Base-by-base conservation (phyloP, 1,139 yeast species). In the Scheffersomyces illinoinensis region DNA sequence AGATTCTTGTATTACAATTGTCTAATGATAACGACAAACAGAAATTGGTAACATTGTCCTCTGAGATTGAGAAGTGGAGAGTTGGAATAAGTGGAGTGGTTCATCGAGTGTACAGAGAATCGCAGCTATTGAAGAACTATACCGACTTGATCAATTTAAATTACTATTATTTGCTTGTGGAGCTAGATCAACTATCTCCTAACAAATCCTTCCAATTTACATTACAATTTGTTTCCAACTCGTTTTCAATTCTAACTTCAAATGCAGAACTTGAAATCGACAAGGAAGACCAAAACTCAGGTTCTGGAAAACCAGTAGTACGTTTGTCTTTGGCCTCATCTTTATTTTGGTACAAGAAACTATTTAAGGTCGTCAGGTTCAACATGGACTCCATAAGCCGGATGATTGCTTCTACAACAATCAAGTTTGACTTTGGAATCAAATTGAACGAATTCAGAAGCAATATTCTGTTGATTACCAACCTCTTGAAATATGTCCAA, bases 141-240 rank as follows among this genome's bases (percentile, higher is more conserved):
- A 72, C 76, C 6, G 72, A 79, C 0, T 64, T 73, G 53, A 69
- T 76, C 33, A 77, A 79, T 61, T 63, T 79, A 60, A 72, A 78
- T 64, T 79, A 76, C 63, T 79, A 75, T 63, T 80, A 76, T 61
- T 65, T 79, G 43, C 68, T 75, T 54, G 74, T 79, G 23, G 84
- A 79, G 62, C 62, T 80, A 39, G 84, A 80, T 65, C 82, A 78
- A 64, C 60, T 79, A 4, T 76, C 81, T 2, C 61, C 74, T 4
- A 72, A 76, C 20, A 78, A 78, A 58, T 73, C 77, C 55, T 72
- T 74, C 51, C 83, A 79, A 62, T 79, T 78, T 64, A 75, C 82
- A 4, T 69, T 79, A 39, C 83, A 79, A 59, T 81, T 77, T 59
- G 68, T 79, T 53, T 77, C 80, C 47, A 77, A 77, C 62, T 78